Conservation (phyloP, 768 basidiomycete species). For the Mycena galopus region DNA sequence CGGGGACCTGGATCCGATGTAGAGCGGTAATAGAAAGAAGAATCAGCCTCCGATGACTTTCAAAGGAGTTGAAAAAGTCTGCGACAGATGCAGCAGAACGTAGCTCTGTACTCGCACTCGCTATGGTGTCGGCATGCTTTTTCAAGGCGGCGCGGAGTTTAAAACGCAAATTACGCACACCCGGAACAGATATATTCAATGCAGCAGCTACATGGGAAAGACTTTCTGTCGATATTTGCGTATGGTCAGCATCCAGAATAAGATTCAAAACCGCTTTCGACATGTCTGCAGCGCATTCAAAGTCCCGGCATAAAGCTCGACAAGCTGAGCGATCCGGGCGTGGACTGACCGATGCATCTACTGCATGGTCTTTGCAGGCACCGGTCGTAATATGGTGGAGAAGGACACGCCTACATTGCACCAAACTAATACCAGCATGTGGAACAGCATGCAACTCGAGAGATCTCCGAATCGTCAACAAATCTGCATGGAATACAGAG, state of each 20-base stretch:
- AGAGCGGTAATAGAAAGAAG: no score
- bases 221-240: neutral
- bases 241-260: neutral
- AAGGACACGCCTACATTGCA: neutral
- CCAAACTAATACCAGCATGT: neutral
- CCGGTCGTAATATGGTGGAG: neutral
- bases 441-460: neutral
- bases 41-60: no score
- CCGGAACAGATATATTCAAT: no score
- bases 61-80: no score
- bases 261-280: neutral
- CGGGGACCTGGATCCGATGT: no score
- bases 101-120: no score
- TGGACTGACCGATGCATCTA: neutral
- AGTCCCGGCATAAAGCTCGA: neutral
- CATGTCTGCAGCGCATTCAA: neutral
- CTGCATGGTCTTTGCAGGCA: neutral
- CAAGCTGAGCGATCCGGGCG: no score
- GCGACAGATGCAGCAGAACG: no score
- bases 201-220: neutral
- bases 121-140: no score
- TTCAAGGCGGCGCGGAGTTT: no score
- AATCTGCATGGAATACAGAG: no score
- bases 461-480: neutral
- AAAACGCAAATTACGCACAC: no score